A percentile compares a stretch with the other conserved stretches of the same genome.
Evolutionary conservation across 306 rosid species (phyloP).

Genomic region (Fragaria iinumae): DNA sequence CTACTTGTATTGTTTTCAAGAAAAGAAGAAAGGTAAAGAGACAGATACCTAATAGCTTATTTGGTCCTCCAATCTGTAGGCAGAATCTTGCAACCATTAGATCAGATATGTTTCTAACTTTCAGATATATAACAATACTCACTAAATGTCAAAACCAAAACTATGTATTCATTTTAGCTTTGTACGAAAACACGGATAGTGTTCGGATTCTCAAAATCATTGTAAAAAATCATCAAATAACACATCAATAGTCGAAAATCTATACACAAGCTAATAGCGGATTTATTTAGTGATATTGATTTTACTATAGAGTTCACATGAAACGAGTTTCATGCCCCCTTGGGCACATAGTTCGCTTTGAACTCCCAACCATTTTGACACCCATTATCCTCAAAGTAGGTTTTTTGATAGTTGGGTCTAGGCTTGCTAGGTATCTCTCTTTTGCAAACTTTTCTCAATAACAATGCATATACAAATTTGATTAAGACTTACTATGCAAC

Average conservation of each 20-base stretch:
- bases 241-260: background rate
- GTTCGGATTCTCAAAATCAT: too few species aligned
- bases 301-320: background rate
- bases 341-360: background rate
- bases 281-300: background rate
- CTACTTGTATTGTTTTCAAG: background rate
- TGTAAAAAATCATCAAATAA: too few species aligned
- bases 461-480: background rate
- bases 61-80: background rate
- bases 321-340: background rate
- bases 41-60: background rate
- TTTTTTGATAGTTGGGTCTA: constrained; percentile 1
- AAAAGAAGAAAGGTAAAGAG: background rate
- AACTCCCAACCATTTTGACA: background rate
- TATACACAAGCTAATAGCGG: background rate
- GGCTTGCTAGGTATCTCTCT: background rate
- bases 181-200: too few species aligned
- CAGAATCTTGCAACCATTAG: background rate
- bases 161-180: background rate
- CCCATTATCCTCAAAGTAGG: background rate
- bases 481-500: background rate
- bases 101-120: background rate
- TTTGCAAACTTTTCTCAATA: background rate
- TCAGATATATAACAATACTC: too few species aligned
- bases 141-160: too few species aligned